These are phyloP conservation scores for Zelopaecilomyces penicillatus DNA, from an alignment of 2,329 filamentous ascomycete genomes.

Conservation along the genomic window DNA sequence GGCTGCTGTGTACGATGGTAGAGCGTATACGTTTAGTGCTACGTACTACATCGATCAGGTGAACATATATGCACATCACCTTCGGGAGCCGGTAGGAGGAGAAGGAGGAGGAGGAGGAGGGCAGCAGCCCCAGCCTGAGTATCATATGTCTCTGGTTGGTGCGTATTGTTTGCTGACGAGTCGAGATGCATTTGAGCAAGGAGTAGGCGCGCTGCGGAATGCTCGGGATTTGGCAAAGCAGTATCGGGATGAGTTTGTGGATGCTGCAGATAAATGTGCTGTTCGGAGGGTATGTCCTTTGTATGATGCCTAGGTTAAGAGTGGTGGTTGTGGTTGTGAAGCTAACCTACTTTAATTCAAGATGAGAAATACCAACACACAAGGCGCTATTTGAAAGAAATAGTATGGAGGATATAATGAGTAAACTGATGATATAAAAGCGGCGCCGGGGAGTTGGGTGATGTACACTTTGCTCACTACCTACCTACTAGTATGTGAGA, in stretches of 20 bases:
- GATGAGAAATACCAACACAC: no score
- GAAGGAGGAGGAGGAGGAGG: constrained; percentile 12
- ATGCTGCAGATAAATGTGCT: constrained; percentile 14
- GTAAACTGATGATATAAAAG: no score
- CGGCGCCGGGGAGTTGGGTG: no score
- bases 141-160: constrained; percentile 31
- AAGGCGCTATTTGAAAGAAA: no score
- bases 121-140: constrained; percentile 19
- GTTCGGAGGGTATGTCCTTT: no score
- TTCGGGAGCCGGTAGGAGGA: constrained; percentile 20
- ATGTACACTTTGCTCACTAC: no score
- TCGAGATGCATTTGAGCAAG: constrained; percentile 23
- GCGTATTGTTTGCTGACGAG: constrained; percentile 20
- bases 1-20: constrained; percentile 27
- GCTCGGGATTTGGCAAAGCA: constrained; percentile 27
- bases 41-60: constrained; percentile 29
- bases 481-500: no score
- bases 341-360: no score
- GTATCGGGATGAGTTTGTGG: constrained; percentile 22
- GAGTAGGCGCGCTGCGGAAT: constrained; percentile 25
- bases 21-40: constrained; percentile 29
- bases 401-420: no score
- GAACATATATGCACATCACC: constrained; percentile 29
- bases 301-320: no score
- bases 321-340: no score